Evolutionary conservation across 2,329 filamentous ascomycete species (phyloP).

Genomic region (Phyllosticta paracitricarpa): DNA sequence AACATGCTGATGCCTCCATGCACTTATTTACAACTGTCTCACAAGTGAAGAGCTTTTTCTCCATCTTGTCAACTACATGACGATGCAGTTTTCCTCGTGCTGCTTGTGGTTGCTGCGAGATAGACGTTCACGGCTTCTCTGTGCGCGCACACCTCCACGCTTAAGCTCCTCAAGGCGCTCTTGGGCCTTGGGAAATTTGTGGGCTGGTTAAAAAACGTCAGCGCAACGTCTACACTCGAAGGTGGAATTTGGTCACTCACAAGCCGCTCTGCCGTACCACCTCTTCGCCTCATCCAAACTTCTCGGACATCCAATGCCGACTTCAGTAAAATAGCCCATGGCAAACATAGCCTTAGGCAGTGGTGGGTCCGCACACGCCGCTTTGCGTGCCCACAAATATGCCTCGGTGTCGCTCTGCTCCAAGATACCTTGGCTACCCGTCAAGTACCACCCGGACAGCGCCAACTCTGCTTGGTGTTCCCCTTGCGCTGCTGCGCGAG

Average conservation of each 20-base stretch:
- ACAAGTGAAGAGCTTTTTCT: not conserved
- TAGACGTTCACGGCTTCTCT: conserved; percentile 67
- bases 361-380: conserved; percentile 63
- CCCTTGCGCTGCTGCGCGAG: conserved; percentile 77
- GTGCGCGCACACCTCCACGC: conserved; percentile 59
- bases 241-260: conserved; percentile 49
- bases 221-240: not conserved
- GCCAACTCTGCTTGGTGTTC: conserved; percentile 81
- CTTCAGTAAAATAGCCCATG: conserved; percentile 95
- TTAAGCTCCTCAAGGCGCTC: conserved; percentile 90
- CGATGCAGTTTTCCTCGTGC: conserved; percentile 76
- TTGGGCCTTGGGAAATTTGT: conserved; percentile 88
- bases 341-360: conserved; percentile 93
- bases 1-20: not conserved
- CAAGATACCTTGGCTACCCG: conserved; percentile 76
- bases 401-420: conserved; percentile 92
- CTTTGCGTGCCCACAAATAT: conserved; percentile 93
- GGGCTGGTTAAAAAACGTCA: conserved; percentile 47
- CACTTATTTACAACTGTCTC: not conserved
- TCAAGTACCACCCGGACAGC: conserved; percentile 67
- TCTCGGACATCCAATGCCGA: conserved; percentile 77
- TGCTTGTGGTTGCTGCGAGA: conserved; percentile 74
- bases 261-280: conserved; percentile 96
- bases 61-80: conserved; percentile 52
- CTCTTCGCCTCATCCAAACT: conserved; percentile 92